A percentile compares a stretch with the other conserved stretches of the same genome.
phyloP scores from a whole-genome alignment of 441 rosid genomes.

The Viola pubescens region DNA sequence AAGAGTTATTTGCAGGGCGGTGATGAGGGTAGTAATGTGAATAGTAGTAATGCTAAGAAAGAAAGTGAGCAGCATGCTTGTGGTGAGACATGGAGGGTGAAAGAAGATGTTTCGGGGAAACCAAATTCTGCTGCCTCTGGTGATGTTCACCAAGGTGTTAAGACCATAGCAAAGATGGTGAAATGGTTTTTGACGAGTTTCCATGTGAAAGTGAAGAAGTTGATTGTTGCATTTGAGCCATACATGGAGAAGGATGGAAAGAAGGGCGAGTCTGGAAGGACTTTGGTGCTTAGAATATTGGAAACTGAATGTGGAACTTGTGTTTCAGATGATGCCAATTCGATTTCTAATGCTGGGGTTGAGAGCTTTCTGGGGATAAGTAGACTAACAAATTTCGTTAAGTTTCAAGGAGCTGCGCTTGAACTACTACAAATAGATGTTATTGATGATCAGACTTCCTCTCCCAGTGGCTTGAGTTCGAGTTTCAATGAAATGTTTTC shows the following conservation, averaged over 20 bases:
- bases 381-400: slow-evolving; percentile 62
- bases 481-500: slow-evolving; percentile 24
- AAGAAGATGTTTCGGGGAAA: slow-evolving; percentile 33
- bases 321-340: slow-evolving; percentile 50
- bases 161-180: slow-evolving; percentile 95
- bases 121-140: slow-evolving; percentile 36
- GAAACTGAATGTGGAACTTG: slow-evolving; percentile 75
- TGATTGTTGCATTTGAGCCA: slow-evolving; percentile 86
- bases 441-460: slow-evolving; percentile 29
- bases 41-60: slow-evolving; percentile 18
- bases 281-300: slow-evolving; percentile 65
- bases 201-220: slow-evolving; percentile 57
- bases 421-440: slow-evolving; percentile 69
- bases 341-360: slow-evolving; percentile 25
- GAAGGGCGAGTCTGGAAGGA: slow-evolving; percentile 30
- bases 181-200: slow-evolving; percentile 89
- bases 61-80: background rate
- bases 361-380: slow-evolving; percentile 68
- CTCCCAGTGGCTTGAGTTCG: slow-evolving; percentile 22
- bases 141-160: slow-evolving; percentile 97
- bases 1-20: slow-evolving; percentile 24
- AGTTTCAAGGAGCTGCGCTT: slow-evolving; percentile 69
- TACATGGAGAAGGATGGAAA: slow-evolving; percentile 28
- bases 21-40: slow-evolving; percentile 27
- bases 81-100: slow-evolving; percentile 25